Conservation (phyloP, 768 basidiomycete species). For the Pulveroboletus ravenelii region DNA sequence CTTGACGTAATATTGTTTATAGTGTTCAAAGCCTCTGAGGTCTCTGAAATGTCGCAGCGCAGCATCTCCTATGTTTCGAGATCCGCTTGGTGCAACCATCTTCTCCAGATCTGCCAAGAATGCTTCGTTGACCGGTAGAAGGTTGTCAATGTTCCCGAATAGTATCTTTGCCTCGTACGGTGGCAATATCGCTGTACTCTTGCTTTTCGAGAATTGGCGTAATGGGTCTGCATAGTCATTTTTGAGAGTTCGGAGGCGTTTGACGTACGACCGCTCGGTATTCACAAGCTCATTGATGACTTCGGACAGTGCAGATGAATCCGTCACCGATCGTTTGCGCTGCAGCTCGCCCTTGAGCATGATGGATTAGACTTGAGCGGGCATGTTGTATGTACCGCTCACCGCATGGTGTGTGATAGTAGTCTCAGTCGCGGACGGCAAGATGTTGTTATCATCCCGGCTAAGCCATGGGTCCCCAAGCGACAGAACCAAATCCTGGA, state of each 20-base stretch:
- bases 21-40: slow-evolving; percentile 81
- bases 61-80: slow-evolving; percentile 70
- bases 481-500: slow-evolving; percentile 73
- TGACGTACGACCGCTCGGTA: slow-evolving; percentile 88
- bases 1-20: slow-evolving; percentile 87
- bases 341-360: slow-evolving; percentile 27
- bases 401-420: slow-evolving; percentile 41
- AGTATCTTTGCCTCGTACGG: slow-evolving; percentile 88
- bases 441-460: slow-evolving; percentile 45
- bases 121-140: slow-evolving; percentile 84
- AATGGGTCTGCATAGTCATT: slow-evolving; percentile 88
- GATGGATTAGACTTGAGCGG: slow-evolving; percentile 10
- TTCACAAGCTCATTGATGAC: slow-evolving; percentile 82
- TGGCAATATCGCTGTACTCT: slow-evolving; percentile 83
- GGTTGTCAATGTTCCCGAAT: slow-evolving; percentile 89
- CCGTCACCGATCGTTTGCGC: slow-evolving; percentile 55
- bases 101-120: slow-evolving; percentile 81
- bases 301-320: slow-evolving; percentile 62
- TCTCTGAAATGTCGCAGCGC: slow-evolving; percentile 84
- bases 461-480: slow-evolving; percentile 63
- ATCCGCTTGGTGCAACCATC: slow-evolving; percentile 62
- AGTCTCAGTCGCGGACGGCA: slow-evolving; percentile 38
- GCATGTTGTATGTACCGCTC: slow-evolving; percentile 25
- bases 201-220: slow-evolving; percentile 76
- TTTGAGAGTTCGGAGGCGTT: slow-evolving; percentile 77